These are phyloP conservation scores for Lathyrus aphaca DNA, from an alignment of 306 rosid genomes.

Conservation along the genomic window DNA sequence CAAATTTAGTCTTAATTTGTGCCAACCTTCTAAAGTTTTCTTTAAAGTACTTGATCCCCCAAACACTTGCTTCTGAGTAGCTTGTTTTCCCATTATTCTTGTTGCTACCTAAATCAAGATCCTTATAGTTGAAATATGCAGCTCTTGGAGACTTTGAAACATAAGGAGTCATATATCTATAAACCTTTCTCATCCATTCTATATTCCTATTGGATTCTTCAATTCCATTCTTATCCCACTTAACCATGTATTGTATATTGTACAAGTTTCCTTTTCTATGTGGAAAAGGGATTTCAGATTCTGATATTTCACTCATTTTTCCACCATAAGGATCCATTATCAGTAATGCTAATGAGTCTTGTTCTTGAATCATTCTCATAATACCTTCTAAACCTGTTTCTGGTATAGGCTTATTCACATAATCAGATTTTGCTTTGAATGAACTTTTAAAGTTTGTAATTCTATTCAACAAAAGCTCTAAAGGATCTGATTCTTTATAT, in stretches of 20 bases:
- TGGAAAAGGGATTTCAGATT: constrained; percentile 57
- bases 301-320: constrained; percentile 54
- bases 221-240: constrained; percentile 34
- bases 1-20: constrained; percentile 45
- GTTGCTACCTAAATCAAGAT: constrained; percentile 51
- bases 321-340: constrained; percentile 63
- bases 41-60: constrained; percentile 49
- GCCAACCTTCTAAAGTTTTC: constrained; percentile 46
- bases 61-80: constrained; percentile 42
- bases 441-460: constrained; percentile 41
- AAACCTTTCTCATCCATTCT: constrained; percentile 37
- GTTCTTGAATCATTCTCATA: constrained; percentile 54
- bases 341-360: constrained; percentile 33
- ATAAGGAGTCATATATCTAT: constrained; percentile 45
- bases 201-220: constrained; percentile 34
- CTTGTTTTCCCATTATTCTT: constrained; percentile 32
- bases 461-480: constrained; percentile 52
- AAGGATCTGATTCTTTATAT: constrained; percentile 34
- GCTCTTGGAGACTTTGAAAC: constrained; percentile 45
- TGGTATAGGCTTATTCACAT: constrained; percentile 53
- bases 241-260: constrained; percentile 41
- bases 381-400: constrained; percentile 44
- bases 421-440: constrained; percentile 70
- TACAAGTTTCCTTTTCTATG: constrained; percentile 57
- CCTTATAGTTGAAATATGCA: constrained; percentile 45